phyloP scores from a whole-genome alignment of 2,329 filamentous ascomycete species.

The Elsinoe arachidis region DNA sequence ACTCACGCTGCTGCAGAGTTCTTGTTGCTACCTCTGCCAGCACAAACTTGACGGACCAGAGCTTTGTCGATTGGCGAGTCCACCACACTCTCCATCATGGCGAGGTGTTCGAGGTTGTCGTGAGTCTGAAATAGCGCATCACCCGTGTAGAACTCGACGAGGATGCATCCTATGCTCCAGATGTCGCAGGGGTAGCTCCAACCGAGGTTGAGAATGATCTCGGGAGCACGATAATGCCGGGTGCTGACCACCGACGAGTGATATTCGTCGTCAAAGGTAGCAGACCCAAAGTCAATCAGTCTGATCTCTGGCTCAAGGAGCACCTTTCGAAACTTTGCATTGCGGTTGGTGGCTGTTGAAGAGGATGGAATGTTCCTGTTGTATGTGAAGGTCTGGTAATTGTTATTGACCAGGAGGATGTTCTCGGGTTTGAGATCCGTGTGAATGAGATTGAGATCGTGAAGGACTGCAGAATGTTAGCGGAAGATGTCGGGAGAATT shows the following conservation, averaged over 20 bases:
- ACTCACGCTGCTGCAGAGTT: slow-evolving; percentile 51
- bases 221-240: slow-evolving; percentile 56
- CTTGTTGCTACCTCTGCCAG: slow-evolving; percentile 38
- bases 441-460: slow-evolving; percentile 95
- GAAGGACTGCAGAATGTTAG: slow-evolving; percentile 57
- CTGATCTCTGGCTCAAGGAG: slow-evolving; percentile 58
- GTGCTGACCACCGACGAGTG: slow-evolving; percentile 61
- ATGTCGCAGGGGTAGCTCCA: slow-evolving; percentile 63
- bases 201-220: slow-evolving; percentile 59
- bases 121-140: slow-evolving; percentile 61
- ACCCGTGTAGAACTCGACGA: slow-evolving; percentile 61
- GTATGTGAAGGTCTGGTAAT: slow-evolving; percentile 61
- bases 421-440: slow-evolving; percentile 67
- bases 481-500: slow-evolving; percentile 13
- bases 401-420: slow-evolving; percentile 56
- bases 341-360: slow-evolving; percentile 48
- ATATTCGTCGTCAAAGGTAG: slow-evolving; percentile 61
- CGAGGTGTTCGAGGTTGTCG: slow-evolving; percentile 59
- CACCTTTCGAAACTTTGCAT: slow-evolving; percentile 54
- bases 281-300: slow-evolving; percentile 59
- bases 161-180: slow-evolving; percentile 61
- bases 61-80: slow-evolving; percentile 47
- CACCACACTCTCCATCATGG: slow-evolving; percentile 61
- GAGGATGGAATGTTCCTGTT: slow-evolving; percentile 59
- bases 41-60: slow-evolving; percentile 45